phyloP scores from a whole-genome alignment of 495 filamentous ascomycete genomes.

The Barbatosphaeria neglecta region DNA sequence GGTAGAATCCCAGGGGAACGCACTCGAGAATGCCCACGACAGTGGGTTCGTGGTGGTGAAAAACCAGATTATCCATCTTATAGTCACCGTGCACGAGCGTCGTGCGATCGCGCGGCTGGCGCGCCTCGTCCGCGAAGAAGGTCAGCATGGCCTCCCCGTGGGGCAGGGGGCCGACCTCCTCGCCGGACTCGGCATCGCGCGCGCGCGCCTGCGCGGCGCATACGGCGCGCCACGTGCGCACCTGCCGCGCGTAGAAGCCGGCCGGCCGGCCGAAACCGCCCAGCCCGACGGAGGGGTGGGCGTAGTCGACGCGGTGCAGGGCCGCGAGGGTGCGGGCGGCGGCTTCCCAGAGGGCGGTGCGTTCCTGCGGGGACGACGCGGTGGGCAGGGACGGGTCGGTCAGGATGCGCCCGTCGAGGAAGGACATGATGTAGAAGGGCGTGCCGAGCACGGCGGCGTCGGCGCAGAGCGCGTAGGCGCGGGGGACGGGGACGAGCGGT shows the following conservation, averaged over 20 bases:
- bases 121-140: slow-evolving; percentile 58
- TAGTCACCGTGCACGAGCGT: slow-evolving; percentile 89
- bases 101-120: slow-evolving; percentile 65
- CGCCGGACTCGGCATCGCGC: slow-evolving; percentile 61
- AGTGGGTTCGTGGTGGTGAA: slow-evolving; percentile 73
- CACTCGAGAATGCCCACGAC: slow-evolving; percentile 89
- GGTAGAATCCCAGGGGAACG: slow-evolving; percentile 19
- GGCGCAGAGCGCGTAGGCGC: slow-evolving; percentile 74
- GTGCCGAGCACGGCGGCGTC: slow-evolving; percentile 72
- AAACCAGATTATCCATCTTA: slow-evolving; percentile 96
- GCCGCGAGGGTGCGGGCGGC: slow-evolving; percentile 75
- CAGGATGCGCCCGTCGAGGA: slow-evolving; percentile 83
- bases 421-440: slow-evolving; percentile 94
- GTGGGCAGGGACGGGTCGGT: slow-evolving; percentile 75
- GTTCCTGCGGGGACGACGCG: slow-evolving; percentile 52
- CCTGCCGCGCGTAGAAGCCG: slow-evolving; percentile 81
- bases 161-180: slow-evolving; percentile 70
- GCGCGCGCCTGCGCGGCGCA: slow-evolving; percentile 64
- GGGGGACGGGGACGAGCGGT: slow-evolving; percentile 87
- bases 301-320: slow-evolving; percentile 64
- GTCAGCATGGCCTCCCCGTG: slow-evolving; percentile 66
- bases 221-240: slow-evolving; percentile 68
- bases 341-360: slow-evolving; percentile 73
- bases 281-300: slow-evolving; percentile 52
- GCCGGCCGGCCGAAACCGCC: slow-evolving; percentile 58